A percentile compares a stretch with the other conserved stretches of the same genome.
These are phyloP conservation scores for Elaeis oleifera DNA, from an alignment of 202 grass and related monocot species.

Conservation along the genomic window DNA sequence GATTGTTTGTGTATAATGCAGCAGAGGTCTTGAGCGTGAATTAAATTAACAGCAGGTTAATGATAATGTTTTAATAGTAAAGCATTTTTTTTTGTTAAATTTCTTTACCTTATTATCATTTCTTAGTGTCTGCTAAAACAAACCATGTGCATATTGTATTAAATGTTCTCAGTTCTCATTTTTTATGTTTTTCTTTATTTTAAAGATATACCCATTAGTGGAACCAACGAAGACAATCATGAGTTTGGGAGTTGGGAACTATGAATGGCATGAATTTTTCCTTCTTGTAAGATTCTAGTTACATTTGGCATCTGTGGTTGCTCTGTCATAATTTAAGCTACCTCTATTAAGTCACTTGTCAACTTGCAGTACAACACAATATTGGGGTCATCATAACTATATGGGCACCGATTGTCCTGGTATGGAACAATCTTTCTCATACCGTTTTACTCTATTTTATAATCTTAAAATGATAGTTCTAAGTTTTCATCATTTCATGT, in stretches of 20 bases:
- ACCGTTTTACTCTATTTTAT: not conserved
- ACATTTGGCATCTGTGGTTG: not conserved
- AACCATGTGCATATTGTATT: too few relatives aligned
- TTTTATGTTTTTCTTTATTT: constrained; percentile 20
- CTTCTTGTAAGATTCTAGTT: constrained; percentile 61
- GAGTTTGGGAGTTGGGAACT: constrained; percentile 46
- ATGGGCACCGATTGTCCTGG: constrained; percentile 97
- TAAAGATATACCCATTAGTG: constrained; percentile 82
- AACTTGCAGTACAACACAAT: constrained; percentile 75
- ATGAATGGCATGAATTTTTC: constrained; percentile 96
- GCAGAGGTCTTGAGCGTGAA: too few relatives aligned
- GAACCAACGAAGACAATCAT: constrained; percentile 74
- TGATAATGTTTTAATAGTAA: too few relatives aligned
- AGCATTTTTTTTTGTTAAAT: too few relatives aligned
- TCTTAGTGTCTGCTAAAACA: too few relatives aligned
- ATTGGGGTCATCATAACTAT: constrained; percentile 82
- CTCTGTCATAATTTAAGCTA: constrained; percentile 17
- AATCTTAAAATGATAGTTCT: constrained; percentile 10
- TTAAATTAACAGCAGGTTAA: too few relatives aligned
- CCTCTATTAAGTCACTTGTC: constrained; percentile 19
- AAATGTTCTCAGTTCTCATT: too few relatives aligned
- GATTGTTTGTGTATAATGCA: too few relatives aligned
- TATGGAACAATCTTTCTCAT: constrained; percentile 20
- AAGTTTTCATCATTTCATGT: constrained; percentile 1
- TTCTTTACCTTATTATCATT: too few relatives aligned